Evolutionary conservation across 306 rosid species (phyloP), one percentile per base, ranked within the genome.

Genomic region (Prinsepia uniflora): DNA sequence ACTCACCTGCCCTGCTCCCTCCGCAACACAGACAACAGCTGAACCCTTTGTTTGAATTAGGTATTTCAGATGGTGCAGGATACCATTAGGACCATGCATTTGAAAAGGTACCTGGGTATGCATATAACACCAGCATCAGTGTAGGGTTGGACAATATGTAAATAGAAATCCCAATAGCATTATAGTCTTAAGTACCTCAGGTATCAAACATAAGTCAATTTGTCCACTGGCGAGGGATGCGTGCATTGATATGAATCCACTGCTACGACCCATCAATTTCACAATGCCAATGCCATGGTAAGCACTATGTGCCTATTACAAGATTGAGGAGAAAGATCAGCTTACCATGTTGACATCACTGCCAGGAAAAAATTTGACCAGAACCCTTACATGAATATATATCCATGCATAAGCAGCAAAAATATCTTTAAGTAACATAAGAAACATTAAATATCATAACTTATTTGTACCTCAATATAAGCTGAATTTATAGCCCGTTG

Each of bases 201-300:
- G 99, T 77, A 95, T 85, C 86, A 95, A 80, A 72, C 99, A 91
- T 77, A 95, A 82, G 80, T 95, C 99, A 36, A 95, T 72, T 81
- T 95, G 99, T 70, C 99, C 99, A 76, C 99, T 95, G 30, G 99
- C 88, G 63, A 95, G 79, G 72, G 99, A 81, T 68, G 97, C 92
- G 45, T 95, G 99, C 99, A 95, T 95, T 50, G 99, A 97, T 68
- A 95, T 95, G 81, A 78, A 95, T 72, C 99, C 99, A 75, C 99
- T 95, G 86, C 97, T 91, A 70, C 99, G 99, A 44, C 99, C 99
- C 99, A 95, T 95, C 87, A 95, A 76, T 81, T 95, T 95, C 60
- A 95, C 99, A 67, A 95, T 15, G 61, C 99, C 99, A 63, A 95
- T 81, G 49, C 99, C 99, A 78, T 89, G 99, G 81, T 89, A 95